Evolutionary conservation across 2,329 filamentous ascomycete species (phyloP).

Genomic region (Fusarium sp.): DNA sequence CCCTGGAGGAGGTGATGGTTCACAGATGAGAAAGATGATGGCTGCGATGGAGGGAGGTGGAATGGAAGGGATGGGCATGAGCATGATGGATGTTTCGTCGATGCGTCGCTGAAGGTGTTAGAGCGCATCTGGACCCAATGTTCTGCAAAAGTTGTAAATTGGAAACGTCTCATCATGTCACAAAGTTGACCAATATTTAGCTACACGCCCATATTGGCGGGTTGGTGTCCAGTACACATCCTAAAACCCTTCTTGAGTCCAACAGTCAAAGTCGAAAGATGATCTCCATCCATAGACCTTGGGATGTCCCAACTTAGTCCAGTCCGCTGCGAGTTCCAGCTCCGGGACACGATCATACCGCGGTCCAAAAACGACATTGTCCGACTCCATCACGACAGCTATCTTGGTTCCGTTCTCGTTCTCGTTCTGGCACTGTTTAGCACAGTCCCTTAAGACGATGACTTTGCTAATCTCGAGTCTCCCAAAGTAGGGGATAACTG

Average conservation of each 20-base stretch:
- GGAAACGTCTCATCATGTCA: neutral
- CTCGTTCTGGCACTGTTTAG: no score
- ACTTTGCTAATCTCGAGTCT: neutral
- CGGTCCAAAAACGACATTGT: neutral
- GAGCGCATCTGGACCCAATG: neutral
- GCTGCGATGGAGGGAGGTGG: slow-evolving; percentile 30
- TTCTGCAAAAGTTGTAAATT: neutral
- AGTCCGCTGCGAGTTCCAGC: neutral
- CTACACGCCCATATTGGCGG: neutral
- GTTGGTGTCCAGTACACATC: neutral
- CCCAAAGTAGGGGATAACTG: neutral
- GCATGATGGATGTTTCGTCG: slow-evolving; percentile 1
- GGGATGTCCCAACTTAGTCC: neutral
- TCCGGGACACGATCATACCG: neutral
- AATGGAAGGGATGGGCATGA: neutral
- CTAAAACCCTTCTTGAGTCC: neutral
- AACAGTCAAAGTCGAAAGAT: neutral
- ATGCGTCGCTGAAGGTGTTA: neutral
- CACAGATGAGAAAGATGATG: slow-evolving; percentile 38
- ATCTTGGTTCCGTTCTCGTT: neutral
- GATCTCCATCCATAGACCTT: neutral
- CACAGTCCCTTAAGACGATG: neutral
- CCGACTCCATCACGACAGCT: neutral
- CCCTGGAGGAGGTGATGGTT: slow-evolving; percentile 42
- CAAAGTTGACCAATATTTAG: neutral